Conservation (phyloP, 2,329 filamentous ascomycete genomes). For the Fusarium acutatum region DNA sequence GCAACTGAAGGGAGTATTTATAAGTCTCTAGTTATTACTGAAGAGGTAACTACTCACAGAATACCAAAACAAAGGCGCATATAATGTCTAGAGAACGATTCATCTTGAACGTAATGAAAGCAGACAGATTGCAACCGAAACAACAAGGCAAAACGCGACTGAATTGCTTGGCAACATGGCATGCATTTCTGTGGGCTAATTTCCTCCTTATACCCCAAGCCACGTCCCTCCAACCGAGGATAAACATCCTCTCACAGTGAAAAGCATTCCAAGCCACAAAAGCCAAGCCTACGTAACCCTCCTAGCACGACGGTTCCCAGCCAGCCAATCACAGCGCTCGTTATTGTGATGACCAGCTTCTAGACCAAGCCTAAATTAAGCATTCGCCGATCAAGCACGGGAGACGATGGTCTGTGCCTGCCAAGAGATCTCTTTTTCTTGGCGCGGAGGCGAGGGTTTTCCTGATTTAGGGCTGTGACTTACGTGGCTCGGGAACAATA, state of each 20-base stretch:
- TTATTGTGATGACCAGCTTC: neutral
- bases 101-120: neutral
- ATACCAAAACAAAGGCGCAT: neutral
- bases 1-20: neutral
- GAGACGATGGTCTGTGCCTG: neutral
- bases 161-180: neutral
- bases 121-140: neutral
- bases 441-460: neutral
- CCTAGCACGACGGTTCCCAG: accelerated
- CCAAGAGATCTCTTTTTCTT: neutral
- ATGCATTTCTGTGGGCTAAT: neutral
- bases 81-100: neutral
- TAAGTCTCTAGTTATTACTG: accelerated
- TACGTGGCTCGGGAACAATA: neutral
- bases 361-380: neutral
- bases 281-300: neutral
- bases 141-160: neutral
- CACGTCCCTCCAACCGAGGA: too few species aligned
- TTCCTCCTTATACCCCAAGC: neutral
- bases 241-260: neutral
- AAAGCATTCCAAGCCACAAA: neutral
- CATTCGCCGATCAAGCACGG: neutral
- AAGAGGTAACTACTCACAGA: neutral
- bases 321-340: neutral
- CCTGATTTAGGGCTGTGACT: neutral